Percentiles rank a stretch among this genome's conserved stretches.
Evolutionary conservation across 192 early-diverging fungal genomes (phyloP).

Genomic region (Phycomyces blakesleeanus): DNA sequence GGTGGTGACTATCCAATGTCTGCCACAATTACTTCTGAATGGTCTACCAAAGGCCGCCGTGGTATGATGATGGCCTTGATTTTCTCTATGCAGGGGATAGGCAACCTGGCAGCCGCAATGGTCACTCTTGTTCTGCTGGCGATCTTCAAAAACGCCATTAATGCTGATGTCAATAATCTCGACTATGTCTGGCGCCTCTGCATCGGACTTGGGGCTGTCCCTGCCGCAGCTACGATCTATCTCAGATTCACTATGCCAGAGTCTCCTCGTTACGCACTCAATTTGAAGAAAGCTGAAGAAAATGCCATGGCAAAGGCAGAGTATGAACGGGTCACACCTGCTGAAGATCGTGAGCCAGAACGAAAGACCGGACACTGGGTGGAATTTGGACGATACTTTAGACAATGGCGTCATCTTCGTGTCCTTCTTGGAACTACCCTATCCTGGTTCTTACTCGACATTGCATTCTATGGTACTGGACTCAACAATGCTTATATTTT

Average conservation of each 20-base stretch:
- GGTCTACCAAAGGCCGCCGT: conserved; percentile 67
- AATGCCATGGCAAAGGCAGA: conserved; percentile 36
- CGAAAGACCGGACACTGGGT: conserved; percentile 21
- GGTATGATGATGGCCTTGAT: conserved; percentile 56
- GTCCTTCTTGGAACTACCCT: conserved; percentile 69
- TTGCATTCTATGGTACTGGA: conserved; percentile 73
- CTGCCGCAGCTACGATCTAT: conserved; percentile 79
- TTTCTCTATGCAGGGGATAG: conserved; percentile 92
- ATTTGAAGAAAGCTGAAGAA: conserved; percentile 49
- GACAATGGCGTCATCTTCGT: conserved; percentile 73
- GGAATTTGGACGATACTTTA: conserved; percentile 70
- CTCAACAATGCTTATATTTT: conserved; percentile 64
- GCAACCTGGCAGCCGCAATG: conserved; percentile 74
- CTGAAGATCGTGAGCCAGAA: conserved; percentile 27
- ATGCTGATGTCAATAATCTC: conserved; percentile 54
- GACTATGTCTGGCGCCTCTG: conserved; percentile 91
- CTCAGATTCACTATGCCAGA: conserved; percentile 87
- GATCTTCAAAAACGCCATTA: conserved; percentile 67
- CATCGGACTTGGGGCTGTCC: conserved; percentile 77
- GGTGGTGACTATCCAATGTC: conserved; percentile 94
- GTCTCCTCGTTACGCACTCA: conserved; percentile 78
- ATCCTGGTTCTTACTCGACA: conserved; percentile 77
- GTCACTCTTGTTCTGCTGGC: conserved; percentile 67
- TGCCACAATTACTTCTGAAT: conserved; percentile 85
- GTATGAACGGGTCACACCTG: conserved; percentile 10